These are phyloP conservation scores for Prunus fruticosa DNA, from an alignment of 306 rosid species.

Conservation along the genomic window DNA sequence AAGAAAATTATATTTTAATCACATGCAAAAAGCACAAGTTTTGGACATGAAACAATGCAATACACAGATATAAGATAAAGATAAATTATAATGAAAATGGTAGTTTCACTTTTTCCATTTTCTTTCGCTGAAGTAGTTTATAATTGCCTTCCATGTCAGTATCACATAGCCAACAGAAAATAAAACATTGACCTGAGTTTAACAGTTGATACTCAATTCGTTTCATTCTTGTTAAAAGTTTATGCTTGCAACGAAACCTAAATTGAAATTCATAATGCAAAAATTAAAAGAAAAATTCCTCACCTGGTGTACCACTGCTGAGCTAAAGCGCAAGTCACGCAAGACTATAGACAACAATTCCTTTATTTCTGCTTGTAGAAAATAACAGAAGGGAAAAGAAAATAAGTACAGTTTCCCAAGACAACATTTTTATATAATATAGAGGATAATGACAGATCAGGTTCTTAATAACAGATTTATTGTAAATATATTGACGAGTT, in stretches of 20 bases:
- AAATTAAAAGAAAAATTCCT: slow-evolving; percentile 17
- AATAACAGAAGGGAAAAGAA: slow-evolving; percentile 22
- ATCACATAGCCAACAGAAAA: neutral
- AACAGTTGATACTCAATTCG: neutral
- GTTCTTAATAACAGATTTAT: neutral
- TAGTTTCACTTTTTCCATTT: neutral
- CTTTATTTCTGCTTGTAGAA: slow-evolving; percentile 69
- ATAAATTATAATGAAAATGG: neutral
- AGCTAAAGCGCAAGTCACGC: slow-evolving; percentile 70
- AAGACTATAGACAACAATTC: slow-evolving; percentile 70
- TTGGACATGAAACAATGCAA: neutral
- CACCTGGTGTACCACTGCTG: slow-evolving; percentile 98
- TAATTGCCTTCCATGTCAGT: neutral
- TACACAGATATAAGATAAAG: neutral
- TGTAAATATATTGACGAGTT: neutral
- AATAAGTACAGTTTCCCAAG: slow-evolving; percentile 21
- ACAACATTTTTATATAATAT: neutral
- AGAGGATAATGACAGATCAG: neutral
- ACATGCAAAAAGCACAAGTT: no score
- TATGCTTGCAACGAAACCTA: neutral
- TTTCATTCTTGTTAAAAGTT: neutral
- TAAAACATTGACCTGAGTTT: neutral
- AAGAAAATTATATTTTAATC: no score
- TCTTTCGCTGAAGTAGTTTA: neutral
- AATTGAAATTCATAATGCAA: neutral